Base-by-base conservation (phyloP, 345 rosid genomes). In the Rubroshorea leprosula region DNA sequence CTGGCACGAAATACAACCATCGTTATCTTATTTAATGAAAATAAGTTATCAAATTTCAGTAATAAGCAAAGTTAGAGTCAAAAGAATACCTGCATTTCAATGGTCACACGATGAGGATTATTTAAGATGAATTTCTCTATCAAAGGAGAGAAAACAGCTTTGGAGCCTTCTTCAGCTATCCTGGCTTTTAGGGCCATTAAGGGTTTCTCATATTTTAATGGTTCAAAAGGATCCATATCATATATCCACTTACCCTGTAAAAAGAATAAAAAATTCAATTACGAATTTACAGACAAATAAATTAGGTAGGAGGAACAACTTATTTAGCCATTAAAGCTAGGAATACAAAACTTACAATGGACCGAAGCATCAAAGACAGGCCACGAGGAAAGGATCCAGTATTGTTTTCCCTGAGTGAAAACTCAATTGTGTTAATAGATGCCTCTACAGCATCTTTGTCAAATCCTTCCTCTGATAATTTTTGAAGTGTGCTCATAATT, bases 321-420 rank as follows among this genome's bases (percentile, higher is more conserved):
- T 18, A 35, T 29, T 20, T 22, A 26, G 20, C 26, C 2, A 22
- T 23, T 39, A 26, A 62, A 26, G 29, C 20, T 49, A 62, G 50
- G 51, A 27, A 57, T 55, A 13, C 15, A 41, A 48, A 51, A 49
- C 84, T 67, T 72, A 89, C 96, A 0, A 93, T 79, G 60, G 99
- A 89, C 14, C 82, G 89, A 66, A 93, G 93, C 99, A 93, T 93
- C 67, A 93, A 68, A 25, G 99, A 86, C 72, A 93, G 74, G 57
- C 99, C 99, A 61, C 99, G 96, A 69, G 99, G 99, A 72, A 86
- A 93, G 60, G 99, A 93, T 44, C 97, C 97, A 8, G 96, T 93
- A 57, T 93, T 89, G 71, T 93, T 93, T 69, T 93, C 99, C 71
- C 99, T 76, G 15, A 93, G 90, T 74, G 97, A 86, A 72, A 93